Evolutionary conservation across 1,284 basidiomycete genomes (phyloP).

Genomic region (Tylopilus sp.): DNA sequence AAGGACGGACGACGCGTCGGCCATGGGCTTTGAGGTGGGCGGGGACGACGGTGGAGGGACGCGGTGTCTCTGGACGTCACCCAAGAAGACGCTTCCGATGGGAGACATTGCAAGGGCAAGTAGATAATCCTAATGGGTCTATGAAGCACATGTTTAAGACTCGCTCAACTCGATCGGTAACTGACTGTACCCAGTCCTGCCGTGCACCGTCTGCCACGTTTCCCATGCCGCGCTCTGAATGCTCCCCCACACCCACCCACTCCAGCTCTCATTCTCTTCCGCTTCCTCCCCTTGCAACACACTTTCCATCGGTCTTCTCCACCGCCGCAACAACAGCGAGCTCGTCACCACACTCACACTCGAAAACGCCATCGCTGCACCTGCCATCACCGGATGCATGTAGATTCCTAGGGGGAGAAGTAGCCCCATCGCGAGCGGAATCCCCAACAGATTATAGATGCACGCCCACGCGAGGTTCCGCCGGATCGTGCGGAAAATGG

Average conservation of each 20-base stretch:
- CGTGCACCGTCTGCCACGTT: slow-evolving; percentile 44
- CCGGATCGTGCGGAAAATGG: slow-evolving; percentile 88
- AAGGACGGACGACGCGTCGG: slow-evolving; percentile 22
- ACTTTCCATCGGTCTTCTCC: slow-evolving; percentile 69
- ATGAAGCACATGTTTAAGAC: no score
- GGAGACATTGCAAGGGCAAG: slow-evolving; percentile 41
- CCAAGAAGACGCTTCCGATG: slow-evolving; percentile 73
- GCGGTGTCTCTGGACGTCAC: slow-evolving; percentile 62
- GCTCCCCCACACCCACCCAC: slow-evolving; percentile 40
- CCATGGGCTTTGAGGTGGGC: slow-evolving; percentile 25
- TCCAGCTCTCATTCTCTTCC: slow-evolving; percentile 23
- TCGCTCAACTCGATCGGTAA: slow-evolving; percentile 66
- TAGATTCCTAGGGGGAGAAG: slow-evolving; percentile 90
- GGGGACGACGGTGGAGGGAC: slow-evolving; percentile 62
- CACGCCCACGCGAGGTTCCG: slow-evolving; percentile 92
- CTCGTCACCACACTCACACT: slow-evolving; percentile 94
- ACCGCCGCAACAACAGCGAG: slow-evolving; percentile 84
- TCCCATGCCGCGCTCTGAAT: slow-evolving; percentile 38
- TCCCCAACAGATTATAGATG: slow-evolving; percentile 90
- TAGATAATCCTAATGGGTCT: no score
- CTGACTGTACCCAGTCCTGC: slow-evolving; percentile 58
- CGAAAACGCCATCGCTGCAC: slow-evolving; percentile 96
- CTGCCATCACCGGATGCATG: slow-evolving; percentile 98
- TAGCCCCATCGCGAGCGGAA: slow-evolving; percentile 98
- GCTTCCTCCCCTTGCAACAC: slow-evolving; percentile 60